Evolutionary conservation across 116 monocot genomes (phyloP), one percentile per base, ranked within the genome.

Genomic region (Thalassia testudinum): DNA sequence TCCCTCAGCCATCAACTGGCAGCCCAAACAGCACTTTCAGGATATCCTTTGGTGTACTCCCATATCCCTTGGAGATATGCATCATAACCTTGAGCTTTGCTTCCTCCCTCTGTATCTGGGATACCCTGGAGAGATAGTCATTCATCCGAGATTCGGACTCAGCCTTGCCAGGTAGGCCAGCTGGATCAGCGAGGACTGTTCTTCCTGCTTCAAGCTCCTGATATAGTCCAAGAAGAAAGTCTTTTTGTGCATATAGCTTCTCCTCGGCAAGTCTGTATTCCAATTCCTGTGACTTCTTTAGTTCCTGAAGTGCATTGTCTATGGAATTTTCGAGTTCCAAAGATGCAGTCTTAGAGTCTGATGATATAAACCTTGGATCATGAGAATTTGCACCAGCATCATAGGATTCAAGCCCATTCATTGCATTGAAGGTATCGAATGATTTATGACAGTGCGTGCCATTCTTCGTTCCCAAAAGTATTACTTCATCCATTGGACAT

Each of bases 21-120:
- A 59, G 17, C 22, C 63, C 71, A 62, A 77, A 85, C 26, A 70
- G 29, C 23, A 64, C 49, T 17, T 23, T 57, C 12, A 77, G 26
- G 26, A 73, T 26, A n/a, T 27, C 47, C 53, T 64, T 69, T 3
- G 65, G 57, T 7, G 57, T 58, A 42, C 27, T 29, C n/a, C 72
- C 72, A 59, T 75, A 81, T 28, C 74, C 73, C 34, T 64, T 58
- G 7, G 70, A 68, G 57, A 72, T 57, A 47, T 51, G 63, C 72
- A 81, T 40, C 86, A 86, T 86, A 18, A 58, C 21, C 20, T 30
- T 26, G 0, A 86, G 53, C 60, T 72, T 86, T 14, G 55, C 54
- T 37, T 86, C 81, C 67, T 86, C 86, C 0, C 56, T 43, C 57
- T 57, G 74, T 49, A 86, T 76, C 42, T 72, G 67, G 52, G 77